These are phyloP conservation scores for Ophiocordyceps camponoti-rufipedis DNA, from an alignment of 2,329 filamentous ascomycete species.

Conservation along the genomic window DNA sequence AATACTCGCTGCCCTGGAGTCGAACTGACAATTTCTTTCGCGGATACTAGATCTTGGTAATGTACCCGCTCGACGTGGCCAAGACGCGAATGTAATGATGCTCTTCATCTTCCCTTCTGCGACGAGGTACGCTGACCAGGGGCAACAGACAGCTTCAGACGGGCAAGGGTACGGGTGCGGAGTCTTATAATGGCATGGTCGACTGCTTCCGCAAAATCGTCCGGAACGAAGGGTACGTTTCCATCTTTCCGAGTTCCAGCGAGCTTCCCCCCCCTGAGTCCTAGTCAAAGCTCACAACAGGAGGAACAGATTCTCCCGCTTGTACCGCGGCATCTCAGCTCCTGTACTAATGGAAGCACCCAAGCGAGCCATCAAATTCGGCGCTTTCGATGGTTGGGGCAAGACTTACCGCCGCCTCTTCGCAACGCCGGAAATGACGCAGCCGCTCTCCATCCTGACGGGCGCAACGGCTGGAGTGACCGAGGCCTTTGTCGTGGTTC, in stretches of 20 bases:
- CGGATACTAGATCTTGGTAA: conserved; percentile 25
- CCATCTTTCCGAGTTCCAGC: no score
- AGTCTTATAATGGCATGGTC: conserved; percentile 89
- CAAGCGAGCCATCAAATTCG: conserved; percentile 96
- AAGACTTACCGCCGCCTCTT: conserved; percentile 82
- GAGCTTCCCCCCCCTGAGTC: no score
- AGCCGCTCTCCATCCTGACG: conserved; percentile 79
- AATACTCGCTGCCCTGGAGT: neutral
- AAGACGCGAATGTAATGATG: conserved; percentile 88
- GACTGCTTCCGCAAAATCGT: conserved; percentile 98
- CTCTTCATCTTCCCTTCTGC: conserved; percentile 6
- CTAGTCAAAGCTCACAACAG: no score
- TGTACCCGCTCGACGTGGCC: conserved; percentile 94
- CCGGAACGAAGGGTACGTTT: conserved; percentile 67
- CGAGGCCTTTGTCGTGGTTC: conserved; percentile 91
- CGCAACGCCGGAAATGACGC: conserved; percentile 72
- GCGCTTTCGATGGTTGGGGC: conserved; percentile 97
- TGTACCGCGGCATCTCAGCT: conserved; percentile 90
- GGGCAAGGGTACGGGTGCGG: conserved; percentile 51
- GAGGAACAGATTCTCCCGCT: conserved; percentile 50
- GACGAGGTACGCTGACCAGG: no score
- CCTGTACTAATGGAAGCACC: conserved; percentile 93
- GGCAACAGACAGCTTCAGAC: conserved; percentile 64
- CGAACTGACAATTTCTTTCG: neutral
- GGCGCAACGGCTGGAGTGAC: conserved; percentile 90